Evolutionary conservation across 352 stramenopile genomes (phyloP).

Genomic region (Phytophthora lateralis): DNA sequence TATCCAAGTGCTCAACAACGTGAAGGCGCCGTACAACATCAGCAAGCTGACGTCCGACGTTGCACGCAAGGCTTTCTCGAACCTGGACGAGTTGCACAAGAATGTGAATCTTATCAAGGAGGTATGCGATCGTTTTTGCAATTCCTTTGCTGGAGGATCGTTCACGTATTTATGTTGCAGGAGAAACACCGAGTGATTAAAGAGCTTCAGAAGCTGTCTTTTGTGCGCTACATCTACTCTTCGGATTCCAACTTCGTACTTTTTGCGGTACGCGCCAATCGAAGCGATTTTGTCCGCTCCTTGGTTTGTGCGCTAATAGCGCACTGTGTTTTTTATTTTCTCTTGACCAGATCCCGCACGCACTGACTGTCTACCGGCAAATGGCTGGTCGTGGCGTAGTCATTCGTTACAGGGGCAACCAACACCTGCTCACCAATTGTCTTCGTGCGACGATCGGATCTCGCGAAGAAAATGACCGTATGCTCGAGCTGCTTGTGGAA

Average conservation of each 20-base stretch:
- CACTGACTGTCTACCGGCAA: conserved; percentile 93
- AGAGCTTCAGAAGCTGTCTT: conserved; percentile 88
- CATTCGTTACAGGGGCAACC: conserved; percentile 96
- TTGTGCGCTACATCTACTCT: conserved; percentile 93
- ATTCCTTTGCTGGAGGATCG: background rate
- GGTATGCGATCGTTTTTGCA: conserved; percentile 24
- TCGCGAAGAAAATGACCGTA: conserved; percentile 93
- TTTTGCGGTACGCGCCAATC: conserved; percentile 80
- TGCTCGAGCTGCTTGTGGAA: conserved; percentile 86
- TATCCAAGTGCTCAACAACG: conserved; percentile 98
- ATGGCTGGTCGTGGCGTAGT: conserved; percentile 95
- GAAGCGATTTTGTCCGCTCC: background rate
- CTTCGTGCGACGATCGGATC: conserved; percentile 96
- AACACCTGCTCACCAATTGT: conserved; percentile 95
- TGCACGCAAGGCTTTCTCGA: conserved; percentile 67
- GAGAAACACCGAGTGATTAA: conserved; percentile 87
- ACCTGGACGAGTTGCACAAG: conserved; percentile 52
- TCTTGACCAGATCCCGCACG: conserved; percentile 75
- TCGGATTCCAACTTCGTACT: conserved; percentile 99
- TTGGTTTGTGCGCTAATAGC: conserved; percentile 8
- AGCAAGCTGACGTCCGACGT: conserved; percentile 95
- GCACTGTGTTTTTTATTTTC: background rate
- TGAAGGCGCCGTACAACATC: conserved; percentile 99
- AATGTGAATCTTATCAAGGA: conserved; percentile 79
- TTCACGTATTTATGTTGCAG: conserved; percentile 22